Evolutionary conservation across 441 rosid species (phyloP).

Genomic region (Cnidoscolus chayamansa): DNA sequence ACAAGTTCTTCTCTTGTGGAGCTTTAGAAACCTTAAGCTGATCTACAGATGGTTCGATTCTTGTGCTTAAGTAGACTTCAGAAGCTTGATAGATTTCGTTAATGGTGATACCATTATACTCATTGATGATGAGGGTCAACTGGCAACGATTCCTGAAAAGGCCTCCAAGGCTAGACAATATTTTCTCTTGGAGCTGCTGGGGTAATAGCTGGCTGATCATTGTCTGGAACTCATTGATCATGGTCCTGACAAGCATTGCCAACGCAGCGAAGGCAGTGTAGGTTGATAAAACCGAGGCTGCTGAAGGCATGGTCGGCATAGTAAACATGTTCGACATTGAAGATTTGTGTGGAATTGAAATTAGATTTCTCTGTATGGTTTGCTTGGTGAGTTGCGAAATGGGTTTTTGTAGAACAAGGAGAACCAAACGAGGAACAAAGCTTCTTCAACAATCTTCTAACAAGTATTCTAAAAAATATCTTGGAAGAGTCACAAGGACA

Average conservation of each 20-base stretch:
- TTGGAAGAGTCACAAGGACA: background rate
- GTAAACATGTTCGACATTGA: constrained; percentile 11
- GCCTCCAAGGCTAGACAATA: background rate
- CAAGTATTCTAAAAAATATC: background rate
- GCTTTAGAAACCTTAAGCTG: constrained; percentile 26
- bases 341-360: background rate
- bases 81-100: constrained; percentile 31
- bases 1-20: constrained; percentile 16
- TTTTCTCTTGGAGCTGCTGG: constrained; percentile 6
- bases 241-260: constrained; percentile 24
- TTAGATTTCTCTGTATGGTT: background rate
- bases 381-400: background rate
- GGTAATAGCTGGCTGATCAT: constrained; percentile 20
- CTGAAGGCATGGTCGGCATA: constrained; percentile 21
- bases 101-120: constrained; percentile 15
- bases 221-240: constrained; percentile 16
- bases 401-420: background rate
- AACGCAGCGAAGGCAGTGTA: constrained; percentile 28
- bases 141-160: constrained; percentile 19
- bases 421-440: background rate
- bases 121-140: constrained; percentile 25
- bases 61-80: constrained; percentile 26
- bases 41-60: constrained; percentile 18
- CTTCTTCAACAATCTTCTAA: constrained; percentile 2
- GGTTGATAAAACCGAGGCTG: constrained; percentile 21